Evolutionary conservation across 2,329 filamentous ascomycete species (phyloP), one percentile per base, ranked within the genome.

Genomic region (Didymella sp.): DNA sequence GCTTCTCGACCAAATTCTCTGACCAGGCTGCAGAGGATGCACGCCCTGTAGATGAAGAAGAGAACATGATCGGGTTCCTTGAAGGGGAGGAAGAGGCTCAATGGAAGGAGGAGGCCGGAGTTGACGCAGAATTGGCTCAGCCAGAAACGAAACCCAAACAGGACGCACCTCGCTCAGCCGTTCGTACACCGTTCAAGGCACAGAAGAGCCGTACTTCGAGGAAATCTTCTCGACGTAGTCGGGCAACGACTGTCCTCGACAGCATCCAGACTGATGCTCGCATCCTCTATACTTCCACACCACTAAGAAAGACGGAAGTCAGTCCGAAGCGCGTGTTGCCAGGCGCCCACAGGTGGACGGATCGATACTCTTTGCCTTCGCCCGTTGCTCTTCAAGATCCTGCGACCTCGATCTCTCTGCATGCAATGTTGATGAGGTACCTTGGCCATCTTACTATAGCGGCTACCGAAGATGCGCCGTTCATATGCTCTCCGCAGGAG

Each of bases 381-480:
- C 4, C 40, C 19, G 38, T 21, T 15, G 21, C 42, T 12, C 13
- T 28, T 12, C 21, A 41, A 7, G 17, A 55, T 22, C 13, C 25
- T 44, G 19, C 51, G 22, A 24, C 45, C 8, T 59, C 68, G 4
- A 35, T 51, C 1, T 67, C 73, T 1, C 45, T 73, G 6, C 62
- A 69, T 52, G 61, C 67, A 5, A 62, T 74, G n/a, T 51, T 75
- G 25, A 58, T 64, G n/a, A 66, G 70, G 17, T 68, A 69, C 47
- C 25, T 74, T 2, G n/a, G 52, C 21, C 56, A 62, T 22, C 45
- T 54, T 11, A 65, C 63, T n/a, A n/a, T 30, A 27, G 25, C 44
- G 4, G 51, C 59, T 4, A 17, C 12, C 5, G 35, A 17, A 19
- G 38, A 61, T n/a, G 33, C 51, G 7, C 56, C 49, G 1, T 67